These are phyloP conservation scores for Zea luxurians DNA, from an alignment of 176 grass and related monocot species.

Conservation along the genomic window DNA sequence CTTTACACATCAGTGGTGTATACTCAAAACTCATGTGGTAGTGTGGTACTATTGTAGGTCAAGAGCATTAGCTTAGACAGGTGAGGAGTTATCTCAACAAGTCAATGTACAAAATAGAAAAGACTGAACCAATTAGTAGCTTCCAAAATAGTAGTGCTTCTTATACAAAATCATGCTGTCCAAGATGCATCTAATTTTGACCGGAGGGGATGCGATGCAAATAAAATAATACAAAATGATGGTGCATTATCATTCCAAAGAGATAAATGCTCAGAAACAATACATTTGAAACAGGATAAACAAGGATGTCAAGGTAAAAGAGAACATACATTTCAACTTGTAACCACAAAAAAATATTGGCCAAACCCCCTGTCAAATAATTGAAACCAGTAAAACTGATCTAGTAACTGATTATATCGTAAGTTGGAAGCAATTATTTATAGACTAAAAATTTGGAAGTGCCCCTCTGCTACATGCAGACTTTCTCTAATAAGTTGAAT, in stretches of 20 bases:
- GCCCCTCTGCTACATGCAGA: not conserved
- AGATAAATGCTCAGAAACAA: not conserved
- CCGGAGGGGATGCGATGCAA: not conserved
- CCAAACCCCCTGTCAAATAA: not conserved
- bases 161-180: not conserved
- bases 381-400: constrained; percentile 10
- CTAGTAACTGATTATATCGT: not conserved
- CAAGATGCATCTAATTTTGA: not conserved
- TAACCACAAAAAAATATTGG: not conserved
- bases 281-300: not conserved
- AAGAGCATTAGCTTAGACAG: not conserved
- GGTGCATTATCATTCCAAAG: not conserved
- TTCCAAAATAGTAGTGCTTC: not conserved
- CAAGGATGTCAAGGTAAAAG: not conserved
- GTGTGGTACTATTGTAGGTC: not conserved
- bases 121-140: not conserved
- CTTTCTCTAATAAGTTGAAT: not conserved
- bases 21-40: constrained; percentile 14
- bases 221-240: not conserved
- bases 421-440: not conserved
- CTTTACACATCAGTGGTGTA: not conserved
- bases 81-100: constrained; percentile 9
- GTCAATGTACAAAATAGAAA: not conserved
- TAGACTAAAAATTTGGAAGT: not conserved
- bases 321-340: not conserved